Percentiles rank a stretch among this genome's conserved stretches.
Evolutionary conservation across 179 eudicot genomes (phyloP).

Genomic region (Camellia oleifera): DNA sequence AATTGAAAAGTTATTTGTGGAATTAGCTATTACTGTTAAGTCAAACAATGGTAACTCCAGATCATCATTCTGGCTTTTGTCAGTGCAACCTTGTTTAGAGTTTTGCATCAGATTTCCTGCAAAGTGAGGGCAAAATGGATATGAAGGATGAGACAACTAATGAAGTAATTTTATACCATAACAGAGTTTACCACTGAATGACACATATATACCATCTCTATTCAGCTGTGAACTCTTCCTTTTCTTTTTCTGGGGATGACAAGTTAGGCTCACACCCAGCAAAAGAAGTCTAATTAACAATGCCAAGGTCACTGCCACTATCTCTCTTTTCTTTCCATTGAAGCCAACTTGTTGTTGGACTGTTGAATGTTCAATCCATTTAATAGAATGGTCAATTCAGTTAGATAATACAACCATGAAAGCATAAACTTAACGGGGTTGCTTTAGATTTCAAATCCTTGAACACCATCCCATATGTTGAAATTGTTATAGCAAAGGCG

Average conservation of each 20-base stretch:
- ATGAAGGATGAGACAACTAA: background rate
- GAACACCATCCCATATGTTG: too few species aligned
- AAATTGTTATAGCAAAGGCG: too few species aligned
- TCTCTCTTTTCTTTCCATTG: background rate
- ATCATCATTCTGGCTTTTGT: conserved; percentile 3
- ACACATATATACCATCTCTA: background rate
- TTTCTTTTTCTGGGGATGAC: background rate
- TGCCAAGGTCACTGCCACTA: background rate
- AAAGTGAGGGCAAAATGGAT: background rate
- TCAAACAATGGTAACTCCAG: conserved; percentile 16
- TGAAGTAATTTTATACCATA: background rate
- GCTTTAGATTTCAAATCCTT: too few species aligned
- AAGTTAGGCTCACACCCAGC: background rate
- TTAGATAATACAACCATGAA: too few species aligned
- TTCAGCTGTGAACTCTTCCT: background rate
- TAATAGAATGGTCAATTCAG: too few species aligned
- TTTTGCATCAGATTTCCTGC: background rate
- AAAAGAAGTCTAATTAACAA: background rate
- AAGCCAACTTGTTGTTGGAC: background rate
- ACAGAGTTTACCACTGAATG: background rate
- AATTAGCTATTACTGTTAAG: background rate
- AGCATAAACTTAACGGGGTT: too few species aligned
- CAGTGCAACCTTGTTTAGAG: background rate
- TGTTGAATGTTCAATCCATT: too few species aligned
- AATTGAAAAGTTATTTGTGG: conserved; percentile 16